Evolutionary conservation across 495 filamentous ascomycete species (phyloP).

Genomic region (Cenococcum geophilum): DNA sequence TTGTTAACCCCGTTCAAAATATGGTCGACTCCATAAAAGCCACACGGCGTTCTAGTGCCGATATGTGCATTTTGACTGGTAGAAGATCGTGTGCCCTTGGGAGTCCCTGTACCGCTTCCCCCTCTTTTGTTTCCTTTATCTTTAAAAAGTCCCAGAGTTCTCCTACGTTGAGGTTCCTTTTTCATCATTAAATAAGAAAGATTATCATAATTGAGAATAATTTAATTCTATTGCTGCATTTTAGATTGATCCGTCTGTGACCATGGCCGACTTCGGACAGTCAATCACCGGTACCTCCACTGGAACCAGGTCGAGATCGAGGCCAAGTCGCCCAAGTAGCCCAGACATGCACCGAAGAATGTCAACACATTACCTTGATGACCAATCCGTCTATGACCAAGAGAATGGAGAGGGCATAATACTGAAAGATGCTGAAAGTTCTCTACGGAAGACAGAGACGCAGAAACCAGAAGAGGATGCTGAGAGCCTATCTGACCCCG

Average conservation of each 20-base stretch:
- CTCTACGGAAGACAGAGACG: background rate
- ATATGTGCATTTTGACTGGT: too few relatives aligned
- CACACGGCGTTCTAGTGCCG: too few relatives aligned
- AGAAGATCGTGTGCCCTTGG: too few relatives aligned
- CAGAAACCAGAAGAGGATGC: background rate
- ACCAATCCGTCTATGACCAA: conserved; percentile 32
- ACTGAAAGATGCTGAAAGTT: conserved; percentile 11
- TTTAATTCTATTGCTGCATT: too few relatives aligned
- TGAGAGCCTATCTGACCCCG: background rate
- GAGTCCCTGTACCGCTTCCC: too few relatives aligned
- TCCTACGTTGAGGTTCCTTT: too few relatives aligned
- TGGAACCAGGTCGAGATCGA: conserved; percentile 17
- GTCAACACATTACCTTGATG: conserved; percentile 27
- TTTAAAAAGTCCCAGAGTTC: too few relatives aligned
- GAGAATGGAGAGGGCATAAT: conserved; percentile 15
- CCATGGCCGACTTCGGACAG: background rate
- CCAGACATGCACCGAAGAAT: conserved; percentile 16
- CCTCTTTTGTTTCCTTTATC: too few relatives aligned
- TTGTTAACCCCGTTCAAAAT: too few relatives aligned
- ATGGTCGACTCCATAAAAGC: too few relatives aligned
- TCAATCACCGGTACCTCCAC: background rate
- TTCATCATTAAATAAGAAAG: too few relatives aligned
- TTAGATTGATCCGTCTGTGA: background rate
- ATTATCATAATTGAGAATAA: too few relatives aligned
- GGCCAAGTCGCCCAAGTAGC: conserved; percentile 15